These are phyloP conservation scores for Physaria fendleri DNA, from an alignment of 345 rosid species.

Conservation along the genomic window DNA sequence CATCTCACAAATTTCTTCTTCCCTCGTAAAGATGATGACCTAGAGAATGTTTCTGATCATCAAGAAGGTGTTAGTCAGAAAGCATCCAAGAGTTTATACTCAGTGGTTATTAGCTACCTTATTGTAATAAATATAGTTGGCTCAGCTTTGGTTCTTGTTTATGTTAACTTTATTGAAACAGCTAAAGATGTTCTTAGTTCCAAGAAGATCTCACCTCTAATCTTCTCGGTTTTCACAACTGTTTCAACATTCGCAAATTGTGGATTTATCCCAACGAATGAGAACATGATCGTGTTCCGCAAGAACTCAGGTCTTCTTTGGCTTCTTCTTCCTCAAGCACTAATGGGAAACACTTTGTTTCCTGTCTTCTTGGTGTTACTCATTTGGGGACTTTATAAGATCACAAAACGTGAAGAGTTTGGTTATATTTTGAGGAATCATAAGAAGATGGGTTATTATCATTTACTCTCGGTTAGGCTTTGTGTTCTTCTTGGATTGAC, in stretches of 20 bases:
- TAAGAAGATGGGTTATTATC: constrained; percentile 34
- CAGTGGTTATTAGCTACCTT: constrained; percentile 43
- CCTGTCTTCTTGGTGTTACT: constrained; percentile 36
- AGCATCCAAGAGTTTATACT: constrained; percentile 28
- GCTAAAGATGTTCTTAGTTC: constrained; percentile 33
- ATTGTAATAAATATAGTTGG: constrained; percentile 33
- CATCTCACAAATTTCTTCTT: constrained; percentile 8
- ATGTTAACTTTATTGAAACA: constrained; percentile 25
- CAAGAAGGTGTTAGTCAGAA: background rate
- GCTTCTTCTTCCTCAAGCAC: constrained; percentile 42
- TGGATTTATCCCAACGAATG: constrained; percentile 64
- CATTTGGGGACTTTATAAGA: constrained; percentile 36
- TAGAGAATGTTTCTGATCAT: background rate
- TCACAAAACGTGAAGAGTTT: constrained; percentile 27
- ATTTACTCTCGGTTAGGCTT: constrained; percentile 33
- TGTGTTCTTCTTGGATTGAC: constrained; percentile 32
- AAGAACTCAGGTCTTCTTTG: constrained; percentile 48
- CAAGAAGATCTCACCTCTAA: constrained; percentile 30
- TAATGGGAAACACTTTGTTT: constrained; percentile 54
- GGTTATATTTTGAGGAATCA: constrained; percentile 34
- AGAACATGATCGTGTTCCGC: constrained; percentile 54
- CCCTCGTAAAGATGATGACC: constrained; percentile 9
- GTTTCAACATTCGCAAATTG: constrained; percentile 52
- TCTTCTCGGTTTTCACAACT: constrained; percentile 47
- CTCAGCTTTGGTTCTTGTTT: constrained; percentile 24